phyloP scores from a whole-genome alignment of 2,329 filamentous ascomycete genomes.

The Elsinoe ampelina region DNA sequence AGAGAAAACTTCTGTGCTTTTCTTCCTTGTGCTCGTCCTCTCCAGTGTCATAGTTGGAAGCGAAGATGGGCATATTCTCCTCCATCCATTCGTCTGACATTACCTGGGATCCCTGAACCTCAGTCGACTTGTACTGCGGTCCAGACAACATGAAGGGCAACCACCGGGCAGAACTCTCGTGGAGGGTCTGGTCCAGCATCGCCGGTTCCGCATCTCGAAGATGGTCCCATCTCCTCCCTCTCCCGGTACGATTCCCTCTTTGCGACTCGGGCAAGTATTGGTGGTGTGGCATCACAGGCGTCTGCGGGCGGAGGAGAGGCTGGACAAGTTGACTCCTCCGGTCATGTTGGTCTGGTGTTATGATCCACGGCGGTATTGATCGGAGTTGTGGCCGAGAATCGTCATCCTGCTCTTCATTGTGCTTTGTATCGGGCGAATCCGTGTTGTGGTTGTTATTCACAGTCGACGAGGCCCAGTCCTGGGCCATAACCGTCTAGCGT shows the following conservation, averaged over 20 bases:
- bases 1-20: constrained; percentile 41
- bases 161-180: constrained; percentile 28
- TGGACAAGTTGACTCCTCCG: constrained; percentile 16
- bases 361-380: constrained; percentile 30
- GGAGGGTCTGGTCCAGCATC: constrained; percentile 26
- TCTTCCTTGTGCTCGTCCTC: constrained; percentile 43
- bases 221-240: constrained; percentile 29
- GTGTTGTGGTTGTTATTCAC: constrained; percentile 16
- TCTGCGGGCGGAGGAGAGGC: constrained; percentile 14
- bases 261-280: constrained; percentile 20
- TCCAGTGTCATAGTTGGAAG: constrained; percentile 45
- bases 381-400: constrained; percentile 15
- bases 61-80: constrained; percentile 39
- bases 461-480: constrained; percentile 17
- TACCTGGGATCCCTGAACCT: constrained; percentile 26
- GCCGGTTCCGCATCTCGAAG: constrained; percentile 27
- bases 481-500: constrained; percentile 13
- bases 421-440: constrained; percentile 4
- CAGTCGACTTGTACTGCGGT: constrained; percentile 24
- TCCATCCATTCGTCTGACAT: constrained; percentile 39
- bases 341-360: constrained; percentile 25
- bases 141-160: constrained; percentile 29
- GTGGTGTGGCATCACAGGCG: constrained; percentile 19
- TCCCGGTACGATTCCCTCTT: constrained; percentile 23
- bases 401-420: constrained; percentile 2